Evolutionary conservation across 208 protist genomes (phyloP), one percentile per base, ranked within the genome.

Genomic region (Acanthamoeba royreba): DNA sequence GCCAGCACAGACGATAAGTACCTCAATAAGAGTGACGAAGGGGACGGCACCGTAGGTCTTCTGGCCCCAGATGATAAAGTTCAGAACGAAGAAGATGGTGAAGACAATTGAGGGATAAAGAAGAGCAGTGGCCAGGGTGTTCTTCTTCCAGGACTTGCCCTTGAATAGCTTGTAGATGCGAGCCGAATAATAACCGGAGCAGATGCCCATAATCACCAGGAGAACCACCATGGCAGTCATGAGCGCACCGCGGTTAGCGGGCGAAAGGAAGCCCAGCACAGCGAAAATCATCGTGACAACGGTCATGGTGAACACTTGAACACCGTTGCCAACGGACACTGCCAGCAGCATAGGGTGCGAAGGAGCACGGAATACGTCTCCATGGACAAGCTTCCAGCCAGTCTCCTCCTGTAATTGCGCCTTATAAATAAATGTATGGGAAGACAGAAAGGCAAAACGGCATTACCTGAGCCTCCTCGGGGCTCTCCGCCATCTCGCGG

Each of bases 341-440:
- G 97, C 96, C 1, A 99, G 96, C 72, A 98, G 94, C 52, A 96
- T 95, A 19, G 98, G 97, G 53, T 96, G 87, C 52, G 95, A 53
- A 9, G 99, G 99, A 1, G 97, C 96, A 28, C 99, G 98, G 96
- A 99, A 99, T 1, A 99, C 98, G 95, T 99, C 99, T 17, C 98
- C 99, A 96, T 99, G 97, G 13, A 99, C 94, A 11, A 99, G 98
- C 97, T 99, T 99, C 99, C 99, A 99, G 13, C 97, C 97, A 31
- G 96, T 99, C 72, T 99, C 98, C 69, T 99, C 98, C 40, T 97
- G 88, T 9, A 96, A 95, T 38, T 98, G 97, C 9, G 98, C 92
- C 52, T 33, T 46, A 22, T 92, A 52, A 95, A 7, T 95, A 79
- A n/a, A 95, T 53, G 98, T 93, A 96, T 98, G 98, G 96, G 99